Evolutionary conservation across 2,329 filamentous ascomycete genomes (phyloP).

Genomic region (Aspergillus pseudoviridinutans): DNA sequence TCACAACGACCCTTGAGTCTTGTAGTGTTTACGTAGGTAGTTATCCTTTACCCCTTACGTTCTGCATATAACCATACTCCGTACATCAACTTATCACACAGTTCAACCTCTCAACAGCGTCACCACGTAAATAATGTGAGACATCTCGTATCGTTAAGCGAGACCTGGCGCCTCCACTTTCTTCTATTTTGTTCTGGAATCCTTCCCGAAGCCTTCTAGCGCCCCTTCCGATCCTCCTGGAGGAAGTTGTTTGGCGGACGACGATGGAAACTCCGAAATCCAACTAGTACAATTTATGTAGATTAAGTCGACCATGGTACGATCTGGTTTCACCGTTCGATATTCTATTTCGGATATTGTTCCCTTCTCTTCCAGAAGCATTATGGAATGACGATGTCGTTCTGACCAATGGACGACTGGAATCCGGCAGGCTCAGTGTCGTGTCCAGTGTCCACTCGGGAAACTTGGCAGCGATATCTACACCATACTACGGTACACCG

Average conservation of each 20-base stretch:
- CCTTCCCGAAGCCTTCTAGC: slow-evolving; percentile 33
- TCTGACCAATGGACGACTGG: background rate
- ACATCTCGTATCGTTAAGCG: background rate
- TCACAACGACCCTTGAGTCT: background rate
- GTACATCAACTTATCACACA: background rate
- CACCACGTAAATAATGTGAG: background rate
- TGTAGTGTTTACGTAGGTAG: background rate
- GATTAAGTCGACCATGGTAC: background rate
- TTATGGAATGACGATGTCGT: background rate
- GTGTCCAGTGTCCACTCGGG: background rate
- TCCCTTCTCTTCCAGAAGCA: background rate
- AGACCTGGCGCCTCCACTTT: background rate
- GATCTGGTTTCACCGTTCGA: background rate
- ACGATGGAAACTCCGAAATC: background rate
- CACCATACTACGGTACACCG: background rate
- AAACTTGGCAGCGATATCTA: background rate
- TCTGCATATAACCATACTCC: background rate
- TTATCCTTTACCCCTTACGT: background rate
- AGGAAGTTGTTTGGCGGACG: background rate
- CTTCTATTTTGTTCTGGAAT: slow-evolving; percentile 28
- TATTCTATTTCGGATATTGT: background rate
- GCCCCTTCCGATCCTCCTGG: background rate
- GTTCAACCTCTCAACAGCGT: background rate
- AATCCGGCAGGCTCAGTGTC: too few species aligned
- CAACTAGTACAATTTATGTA: background rate